A percentile compares a stretch with the other conserved stretches of the same genome.
These are phyloP conservation scores for Heliamphora pulchella DNA, from an alignment of 179 eudicot genomes.

Conservation along the genomic window DNA sequence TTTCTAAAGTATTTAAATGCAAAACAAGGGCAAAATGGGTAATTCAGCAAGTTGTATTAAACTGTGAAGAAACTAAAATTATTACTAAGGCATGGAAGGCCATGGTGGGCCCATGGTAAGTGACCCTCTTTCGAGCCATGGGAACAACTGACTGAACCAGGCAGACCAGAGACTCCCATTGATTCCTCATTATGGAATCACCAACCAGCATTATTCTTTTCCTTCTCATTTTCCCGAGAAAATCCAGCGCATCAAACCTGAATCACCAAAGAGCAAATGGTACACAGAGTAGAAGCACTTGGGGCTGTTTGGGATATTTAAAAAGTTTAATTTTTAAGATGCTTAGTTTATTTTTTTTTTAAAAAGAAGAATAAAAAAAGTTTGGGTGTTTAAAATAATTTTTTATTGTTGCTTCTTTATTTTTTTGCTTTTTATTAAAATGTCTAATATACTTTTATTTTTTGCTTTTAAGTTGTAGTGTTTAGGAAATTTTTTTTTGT, in stretches of 20 bases:
- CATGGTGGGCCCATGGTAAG: slow-evolving; percentile 67
- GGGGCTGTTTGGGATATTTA: too few species aligned
- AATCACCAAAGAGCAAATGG: background rate
- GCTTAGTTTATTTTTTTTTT: too few species aligned
- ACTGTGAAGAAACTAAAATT: background rate
- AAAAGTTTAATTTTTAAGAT: too few species aligned
- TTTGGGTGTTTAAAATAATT: too few species aligned
- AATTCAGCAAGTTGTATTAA: background rate
- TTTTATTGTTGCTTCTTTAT: too few species aligned
- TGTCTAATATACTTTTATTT: too few species aligned
- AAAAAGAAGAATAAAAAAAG: too few species aligned
- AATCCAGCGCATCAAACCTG: slow-evolving; percentile 68
- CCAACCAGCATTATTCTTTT: slow-evolving; percentile 81
- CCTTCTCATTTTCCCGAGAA: slow-evolving; percentile 72
- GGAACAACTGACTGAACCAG: slow-evolving; percentile 74
- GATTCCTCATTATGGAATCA: slow-evolving; percentile 88
- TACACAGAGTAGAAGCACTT: background rate
- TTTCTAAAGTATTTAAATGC: too few species aligned
- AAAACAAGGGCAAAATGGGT: too few species aligned
- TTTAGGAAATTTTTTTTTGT: too few species aligned
- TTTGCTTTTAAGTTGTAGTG: too few species aligned
- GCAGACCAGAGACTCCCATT: slow-evolving; percentile 88
- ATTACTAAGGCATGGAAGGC: slow-evolving; percentile 69
- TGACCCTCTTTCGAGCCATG: slow-evolving; percentile 43
- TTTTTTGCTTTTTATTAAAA: too few species aligned